Base-by-base conservation (phyloP, 2,329 filamentous ascomycete genomes). In the Phaeophleospora eucalypticola region DNA sequence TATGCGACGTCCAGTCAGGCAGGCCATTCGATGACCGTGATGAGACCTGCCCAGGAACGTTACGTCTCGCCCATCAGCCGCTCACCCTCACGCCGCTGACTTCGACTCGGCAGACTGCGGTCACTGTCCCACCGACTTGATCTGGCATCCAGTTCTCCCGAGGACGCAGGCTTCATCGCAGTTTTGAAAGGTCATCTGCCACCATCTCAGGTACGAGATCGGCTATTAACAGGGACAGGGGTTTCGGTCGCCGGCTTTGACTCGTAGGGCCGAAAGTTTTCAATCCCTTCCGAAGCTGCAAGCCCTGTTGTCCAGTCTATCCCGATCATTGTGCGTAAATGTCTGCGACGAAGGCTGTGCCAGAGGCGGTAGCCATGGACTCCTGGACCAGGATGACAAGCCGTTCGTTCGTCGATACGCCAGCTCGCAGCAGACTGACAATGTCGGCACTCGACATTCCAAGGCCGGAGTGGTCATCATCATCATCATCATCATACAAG, bases 101-200 rank as follows among this genome's bases (percentile, higher is more conserved):
- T 29, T 29, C 24, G 12, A 12, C 24, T 29, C 24, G 24, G 24
- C 12, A 29, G 12, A 29, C 6, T 29, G 19, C 10, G 37, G 24
- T 39, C 37, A 39, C 18, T 7, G 37, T 39, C 24, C 37, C 4
- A 14, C 37, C 19, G 37, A 17, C 37, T 24, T 18, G 18, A n/a
- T 4, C 17, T 14, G 15, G 36, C 36, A 12, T 19, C 37, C 18
- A 15, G 21, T 39, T 39, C 37, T 39, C 37, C 17, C 21, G 37
- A 19, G 15, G 4, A 14, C 21, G 20, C 37, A 39, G 37, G 37
- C 37, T 39, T 39, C 18, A 39, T n/a, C 37, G 18, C 15, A 14
- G 37, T 39, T 19, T 8, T 15, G 19, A 19, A n/a, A 3, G 21
- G 37, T 39, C 37, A 39, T 39, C 37, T 39, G 37, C 19, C 37